These are phyloP conservation scores for Albatrellus ellisii DNA, from an alignment of 768 basidiomycete genomes.

Conservation along the genomic window DNA sequence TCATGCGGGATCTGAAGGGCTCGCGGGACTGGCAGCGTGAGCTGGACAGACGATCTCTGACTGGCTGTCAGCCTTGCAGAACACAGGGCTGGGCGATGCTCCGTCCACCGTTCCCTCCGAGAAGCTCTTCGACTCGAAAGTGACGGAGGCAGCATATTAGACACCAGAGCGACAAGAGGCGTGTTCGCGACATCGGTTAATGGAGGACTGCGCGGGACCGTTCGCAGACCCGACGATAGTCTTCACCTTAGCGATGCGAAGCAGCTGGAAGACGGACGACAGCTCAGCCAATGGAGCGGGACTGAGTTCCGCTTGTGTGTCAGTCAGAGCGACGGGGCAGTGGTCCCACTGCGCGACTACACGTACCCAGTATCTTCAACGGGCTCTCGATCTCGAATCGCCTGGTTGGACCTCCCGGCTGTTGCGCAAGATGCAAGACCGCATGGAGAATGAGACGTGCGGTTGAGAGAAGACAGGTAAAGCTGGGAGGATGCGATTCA, in stretches of 20 bases:
- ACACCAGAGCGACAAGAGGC: background rate
- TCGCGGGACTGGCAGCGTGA: slow-evolving; percentile 3
- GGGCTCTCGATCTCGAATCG: slow-evolving; percentile 15
- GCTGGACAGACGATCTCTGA: slow-evolving; percentile 7
- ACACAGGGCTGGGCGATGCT: slow-evolving; percentile 17
- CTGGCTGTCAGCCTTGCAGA: slow-evolving; percentile 15
- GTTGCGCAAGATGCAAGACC: slow-evolving; percentile 1
- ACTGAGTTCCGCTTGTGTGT: slow-evolving; percentile 40
- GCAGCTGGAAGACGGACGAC: slow-evolving; percentile 42
- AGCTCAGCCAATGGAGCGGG: slow-evolving; percentile 48
- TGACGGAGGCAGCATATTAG: background rate
- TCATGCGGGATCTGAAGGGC: slow-evolving; percentile 33
- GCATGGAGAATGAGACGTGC: slow-evolving; percentile 9
- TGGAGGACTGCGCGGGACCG: background rate
- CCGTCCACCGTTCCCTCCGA: slow-evolving; percentile 3
- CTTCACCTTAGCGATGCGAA: slow-evolving; percentile 33
- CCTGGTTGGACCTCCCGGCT: slow-evolving; percentile 23
- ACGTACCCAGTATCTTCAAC: slow-evolving; percentile 19
- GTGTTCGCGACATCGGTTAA: background rate
- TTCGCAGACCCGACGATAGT: slow-evolving; percentile 1
- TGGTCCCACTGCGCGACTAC: slow-evolving; percentile 26
- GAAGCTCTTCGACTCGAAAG: background rate
- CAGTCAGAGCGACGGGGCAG: slow-evolving; percentile 10
- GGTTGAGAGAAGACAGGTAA: slow-evolving; percentile 15
- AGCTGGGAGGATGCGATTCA: slow-evolving; percentile 47